Evolutionary conservation across 805 yeast species (phyloP), one percentile per base, ranked within the genome.

Genomic region (Yarrowia bubula): DNA sequence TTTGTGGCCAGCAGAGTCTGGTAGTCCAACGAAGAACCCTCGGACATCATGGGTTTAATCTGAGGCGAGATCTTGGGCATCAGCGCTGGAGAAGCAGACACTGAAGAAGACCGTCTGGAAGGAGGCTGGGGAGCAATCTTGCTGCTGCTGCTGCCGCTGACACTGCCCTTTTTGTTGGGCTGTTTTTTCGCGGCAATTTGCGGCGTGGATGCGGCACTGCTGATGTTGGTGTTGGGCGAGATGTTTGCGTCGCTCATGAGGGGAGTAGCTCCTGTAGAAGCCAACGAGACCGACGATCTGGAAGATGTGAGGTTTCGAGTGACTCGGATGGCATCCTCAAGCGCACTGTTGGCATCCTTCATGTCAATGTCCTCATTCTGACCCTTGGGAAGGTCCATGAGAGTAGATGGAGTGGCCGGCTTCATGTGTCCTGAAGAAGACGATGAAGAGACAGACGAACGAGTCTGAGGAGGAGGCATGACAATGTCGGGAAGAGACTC

Each of bases 1-100:
- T 78, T 79, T 31, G 77, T 67, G 18, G 79, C 78, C 62, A 75
- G 69, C 44, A 76, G 66, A 8, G 70, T 43, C 22, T 70, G 65
- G 35, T 48, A 50, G 44, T 65, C 66, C 10, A 47, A 39, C 10
- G 42, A 37, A n/a, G 60, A 47, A 32, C 43, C 41, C 33, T 42
- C 61, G 14, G 35, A 22, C 28, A 47, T 39, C 37, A 65, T 61
- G 9, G 72, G 70, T 9, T 55, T 65, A 37, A 69, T 69, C 46
- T 63, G 58, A 8, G 72, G 72, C 10, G 72, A 70, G 7, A 68
- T 67, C 35, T 69, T 72, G 47, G 75, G 75, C 68, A 65, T 69
- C 50, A 72, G 66, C 3, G 64, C 61, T 1, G 73, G 74, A 11
- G 73, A 70, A 3, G 65, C 66, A 18, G 67, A 62, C 10, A 62